Percentiles rank a stretch among this genome's conserved stretches.
phyloP scores from a whole-genome alignment of 1,284 basidiomycete genomes.

The Quambalaria eucalypti region DNA sequence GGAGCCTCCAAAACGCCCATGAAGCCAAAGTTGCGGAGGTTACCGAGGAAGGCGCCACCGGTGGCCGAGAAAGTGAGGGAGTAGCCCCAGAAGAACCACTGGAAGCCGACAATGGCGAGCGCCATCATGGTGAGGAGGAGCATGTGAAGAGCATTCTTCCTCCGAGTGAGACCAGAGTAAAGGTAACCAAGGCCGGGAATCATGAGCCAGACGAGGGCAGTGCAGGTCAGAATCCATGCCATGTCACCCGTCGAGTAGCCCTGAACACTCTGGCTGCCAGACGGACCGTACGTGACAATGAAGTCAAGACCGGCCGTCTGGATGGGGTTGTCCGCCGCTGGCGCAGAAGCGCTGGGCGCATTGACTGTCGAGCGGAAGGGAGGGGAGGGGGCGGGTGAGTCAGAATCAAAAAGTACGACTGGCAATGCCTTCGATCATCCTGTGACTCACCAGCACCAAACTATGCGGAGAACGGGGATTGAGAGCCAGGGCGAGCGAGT shows the following conservation, averaged over 20 bases:
- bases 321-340: background rate
- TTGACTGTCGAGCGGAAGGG: slow-evolving; percentile 1
- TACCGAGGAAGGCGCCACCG: slow-evolving; percentile 62
- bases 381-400: background rate
- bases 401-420: background rate
- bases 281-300: slow-evolving; percentile 32
- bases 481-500: slow-evolving; percentile 3
- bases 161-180: slow-evolving; percentile 73
- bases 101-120: slow-evolving; percentile 52
- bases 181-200: slow-evolving; percentile 65
- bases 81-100: slow-evolving; percentile 52
- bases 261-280: slow-evolving; percentile 16
- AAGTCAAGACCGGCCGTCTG: slow-evolving; percentile 32
- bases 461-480: background rate
- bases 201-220: slow-evolving; percentile 63
- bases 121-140: slow-evolving; percentile 51
- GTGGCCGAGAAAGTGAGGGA: slow-evolving; percentile 54
- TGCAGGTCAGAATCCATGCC: slow-evolving; percentile 55
- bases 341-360: slow-evolving; percentile 4
- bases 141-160: slow-evolving; percentile 55
- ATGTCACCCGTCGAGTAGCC: slow-evolving; percentile 36
- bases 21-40: slow-evolving; percentile 57
- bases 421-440: background rate
- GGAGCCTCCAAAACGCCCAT: slow-evolving; percentile 64
- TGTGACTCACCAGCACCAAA: slow-evolving; percentile 7